These are phyloP conservation scores for Colletotrichum sp. DNA, from an alignment of 2,329 filamentous ascomycete species.

Conservation along the genomic window DNA sequence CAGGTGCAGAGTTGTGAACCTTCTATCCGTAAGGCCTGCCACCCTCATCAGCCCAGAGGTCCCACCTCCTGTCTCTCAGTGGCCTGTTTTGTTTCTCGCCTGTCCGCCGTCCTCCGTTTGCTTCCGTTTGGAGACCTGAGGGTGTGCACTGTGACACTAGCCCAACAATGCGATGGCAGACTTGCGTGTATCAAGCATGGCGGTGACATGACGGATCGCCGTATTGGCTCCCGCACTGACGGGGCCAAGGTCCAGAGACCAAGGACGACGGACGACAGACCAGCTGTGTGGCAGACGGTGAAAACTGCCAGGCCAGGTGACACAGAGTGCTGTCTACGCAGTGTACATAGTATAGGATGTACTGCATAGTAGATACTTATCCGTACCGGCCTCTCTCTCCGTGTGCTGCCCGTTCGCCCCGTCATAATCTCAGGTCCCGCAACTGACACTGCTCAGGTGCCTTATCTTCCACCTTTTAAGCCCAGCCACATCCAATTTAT, in stretches of 20 bases:
- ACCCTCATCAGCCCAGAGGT: not conserved
- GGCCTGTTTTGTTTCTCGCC: constrained; percentile 4
- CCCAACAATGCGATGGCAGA: not conserved
- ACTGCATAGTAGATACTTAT: too few relatives aligned
- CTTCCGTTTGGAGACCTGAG: not conserved
- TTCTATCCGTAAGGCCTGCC: not conserved
- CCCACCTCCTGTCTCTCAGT: not conserved
- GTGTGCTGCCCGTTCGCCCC: not conserved
- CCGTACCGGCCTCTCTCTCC: not conserved
- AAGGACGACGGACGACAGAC: not conserved
- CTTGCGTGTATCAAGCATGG: not conserved
- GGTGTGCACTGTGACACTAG: not conserved
- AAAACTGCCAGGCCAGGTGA: not conserved
- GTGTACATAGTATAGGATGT: too few relatives aligned
- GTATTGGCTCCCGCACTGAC: constrained; percentile 7
- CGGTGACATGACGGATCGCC: constrained; percentile 2
- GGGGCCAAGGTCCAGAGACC: not conserved
- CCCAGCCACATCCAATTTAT: too few relatives aligned
- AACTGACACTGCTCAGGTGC: not conserved
- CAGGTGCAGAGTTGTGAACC: not conserved
- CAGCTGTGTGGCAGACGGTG: not conserved
- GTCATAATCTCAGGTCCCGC: not conserved
- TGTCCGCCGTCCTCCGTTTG: not conserved
- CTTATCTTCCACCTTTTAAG: too few relatives aligned
- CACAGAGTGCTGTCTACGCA: not conserved